phyloP scores from a whole-genome alignment of 2,329 filamentous ascomycete species.

The Aspergillus tanneri region DNA sequence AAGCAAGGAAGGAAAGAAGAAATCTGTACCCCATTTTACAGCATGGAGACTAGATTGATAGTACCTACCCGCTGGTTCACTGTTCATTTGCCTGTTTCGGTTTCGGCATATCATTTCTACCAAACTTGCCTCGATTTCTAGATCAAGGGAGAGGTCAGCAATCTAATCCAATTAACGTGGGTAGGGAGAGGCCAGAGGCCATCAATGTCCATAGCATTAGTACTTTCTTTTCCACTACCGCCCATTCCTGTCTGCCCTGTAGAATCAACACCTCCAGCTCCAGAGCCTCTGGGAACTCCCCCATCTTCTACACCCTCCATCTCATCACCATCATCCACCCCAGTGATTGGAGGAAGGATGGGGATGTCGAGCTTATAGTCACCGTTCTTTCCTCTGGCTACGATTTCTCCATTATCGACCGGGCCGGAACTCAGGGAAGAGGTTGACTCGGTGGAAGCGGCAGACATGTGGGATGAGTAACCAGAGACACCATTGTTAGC shows the following conservation, averaged over 20 bases:
- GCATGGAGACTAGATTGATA: too few species aligned
- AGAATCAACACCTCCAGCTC: conserved; percentile 53
- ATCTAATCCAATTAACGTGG: neutral
- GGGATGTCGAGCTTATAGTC: conserved; percentile 50
- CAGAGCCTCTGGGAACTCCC: conserved; percentile 5
- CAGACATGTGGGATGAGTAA: conserved; percentile 26
- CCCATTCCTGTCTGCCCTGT: conserved; percentile 41
- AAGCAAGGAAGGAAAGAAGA: neutral
- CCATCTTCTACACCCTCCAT: conserved; percentile 48
- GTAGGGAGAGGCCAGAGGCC: neutral
- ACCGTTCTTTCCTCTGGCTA: conserved; percentile 51
- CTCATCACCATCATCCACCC: conserved; percentile 41
- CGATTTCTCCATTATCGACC: conserved; percentile 47
- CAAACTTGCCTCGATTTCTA: conserved; percentile 49
- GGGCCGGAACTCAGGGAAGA: conserved; percentile 22
- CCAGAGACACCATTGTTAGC: conserved; percentile 20
- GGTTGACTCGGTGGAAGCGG: conserved; percentile 23
- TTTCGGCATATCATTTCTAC: conserved; percentile 44
- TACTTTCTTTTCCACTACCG: conserved; percentile 44
- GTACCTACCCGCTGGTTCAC: conserved; percentile 62
- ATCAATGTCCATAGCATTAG: conserved; percentile 15
- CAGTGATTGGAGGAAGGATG: conserved; percentile 36
- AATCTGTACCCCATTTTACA: too few species aligned
- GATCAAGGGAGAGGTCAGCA: neutral
- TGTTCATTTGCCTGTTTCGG: conserved; percentile 53